phyloP scores from a whole-genome alignment of 2,329 filamentous ascomycete species.

The Calonectria montana region DNA sequence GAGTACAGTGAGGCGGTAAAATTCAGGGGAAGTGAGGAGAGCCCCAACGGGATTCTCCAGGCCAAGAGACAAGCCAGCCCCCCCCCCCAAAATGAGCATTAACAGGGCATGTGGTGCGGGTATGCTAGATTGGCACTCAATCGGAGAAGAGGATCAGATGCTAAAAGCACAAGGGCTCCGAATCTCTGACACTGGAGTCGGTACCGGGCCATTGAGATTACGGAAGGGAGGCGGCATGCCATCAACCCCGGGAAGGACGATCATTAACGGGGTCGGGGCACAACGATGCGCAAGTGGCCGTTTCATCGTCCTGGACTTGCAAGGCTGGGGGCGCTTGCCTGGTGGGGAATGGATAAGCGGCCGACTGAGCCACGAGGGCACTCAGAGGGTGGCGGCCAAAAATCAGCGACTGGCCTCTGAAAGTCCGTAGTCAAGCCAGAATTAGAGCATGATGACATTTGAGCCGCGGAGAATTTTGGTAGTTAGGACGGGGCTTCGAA shows the following conservation, averaged over 20 bases:
- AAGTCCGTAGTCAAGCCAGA: neutral
- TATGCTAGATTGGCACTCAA: constrained; percentile 23
- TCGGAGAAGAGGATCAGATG: constrained; percentile 17
- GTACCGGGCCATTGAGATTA: constrained; percentile 28
- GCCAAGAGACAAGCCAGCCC: neutral
- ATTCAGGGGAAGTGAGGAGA: neutral
- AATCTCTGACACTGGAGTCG: constrained; percentile 24
- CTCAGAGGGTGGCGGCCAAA: neutral
- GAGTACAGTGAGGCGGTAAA: neutral
- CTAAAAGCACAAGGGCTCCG: constrained; percentile 7
- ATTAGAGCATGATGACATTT: neutral
- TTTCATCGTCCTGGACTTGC: constrained; percentile 33
- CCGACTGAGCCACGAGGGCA: constrained; percentile 18
- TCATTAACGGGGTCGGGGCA: constrained; percentile 23
- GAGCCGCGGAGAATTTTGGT: constrained; percentile 16
- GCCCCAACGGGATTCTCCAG: neutral
- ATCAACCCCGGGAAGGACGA: constrained; percentile 24
- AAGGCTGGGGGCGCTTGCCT: constrained; percentile 26
- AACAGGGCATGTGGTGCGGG: neutral
- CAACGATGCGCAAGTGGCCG: constrained; percentile 26
- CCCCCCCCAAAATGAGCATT: neutral
- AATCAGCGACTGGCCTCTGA: neutral
- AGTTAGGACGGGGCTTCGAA: neutral
- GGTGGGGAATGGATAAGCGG: constrained; percentile 26
- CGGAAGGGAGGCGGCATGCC: constrained; percentile 29